phyloP scores from a whole-genome alignment of 495 filamentous ascomycete species.

The Hyaloscypha bicolor region DNA sequence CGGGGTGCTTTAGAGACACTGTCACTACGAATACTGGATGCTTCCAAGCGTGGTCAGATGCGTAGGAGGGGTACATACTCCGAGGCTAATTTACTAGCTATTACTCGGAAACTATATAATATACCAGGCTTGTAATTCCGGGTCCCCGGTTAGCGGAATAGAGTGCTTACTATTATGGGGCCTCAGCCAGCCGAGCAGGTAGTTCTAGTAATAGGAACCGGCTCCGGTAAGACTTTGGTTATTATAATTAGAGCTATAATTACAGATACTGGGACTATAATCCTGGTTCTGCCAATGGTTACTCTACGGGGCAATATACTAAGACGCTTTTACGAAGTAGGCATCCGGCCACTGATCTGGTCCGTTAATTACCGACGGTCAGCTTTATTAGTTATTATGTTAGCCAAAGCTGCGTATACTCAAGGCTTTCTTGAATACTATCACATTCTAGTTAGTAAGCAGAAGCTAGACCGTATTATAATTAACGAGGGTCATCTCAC shows the following conservation, averaged over 20 bases:
- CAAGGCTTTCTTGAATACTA: neutral
- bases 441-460: neutral
- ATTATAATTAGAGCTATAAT: conserved; percentile 1
- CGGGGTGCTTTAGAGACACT: neutral
- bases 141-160: conserved; percentile 10
- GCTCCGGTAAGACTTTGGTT: conserved; percentile 5
- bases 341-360: conserved; percentile 1
- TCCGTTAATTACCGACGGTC: neutral
- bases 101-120: conserved; percentile 11
- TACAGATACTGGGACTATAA: neutral
- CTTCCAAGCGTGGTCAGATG: conserved; percentile 8
- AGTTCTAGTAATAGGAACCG: conserved; percentile 8
- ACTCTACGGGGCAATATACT: conserved; percentile 12
- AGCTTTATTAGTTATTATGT: neutral
- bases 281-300: neutral
- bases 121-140: conserved; percentile 5
- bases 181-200: conserved; percentile 17
- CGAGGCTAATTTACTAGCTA: conserved; percentile 10
- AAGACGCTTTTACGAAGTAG: neutral
- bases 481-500: neutral
- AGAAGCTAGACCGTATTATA: neutral
- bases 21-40: neutral
- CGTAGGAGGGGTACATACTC: conserved; percentile 8
- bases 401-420: neutral
- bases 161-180: conserved; percentile 13